Conservation (phyloP, 257 asterid genomes). For the Apocynum venetum region DNA sequence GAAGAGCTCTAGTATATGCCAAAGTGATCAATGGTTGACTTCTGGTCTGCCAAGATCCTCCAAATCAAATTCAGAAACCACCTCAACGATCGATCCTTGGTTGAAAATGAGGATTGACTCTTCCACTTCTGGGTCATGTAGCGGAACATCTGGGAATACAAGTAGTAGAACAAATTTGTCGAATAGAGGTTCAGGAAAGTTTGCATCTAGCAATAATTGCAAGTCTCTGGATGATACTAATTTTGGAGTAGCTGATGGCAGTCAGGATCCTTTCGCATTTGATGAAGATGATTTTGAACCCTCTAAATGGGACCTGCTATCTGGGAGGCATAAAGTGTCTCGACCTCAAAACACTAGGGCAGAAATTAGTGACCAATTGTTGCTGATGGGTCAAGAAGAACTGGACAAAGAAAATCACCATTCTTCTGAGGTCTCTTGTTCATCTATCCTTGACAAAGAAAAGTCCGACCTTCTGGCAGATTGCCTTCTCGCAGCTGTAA, state of each 20-base stretch:
- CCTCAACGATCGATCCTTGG: slow-evolving; percentile 39
- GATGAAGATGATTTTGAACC: slow-evolving; percentile 58
- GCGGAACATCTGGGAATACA: slow-evolving; percentile 41
- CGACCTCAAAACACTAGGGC: slow-evolving; percentile 32
- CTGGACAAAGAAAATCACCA: slow-evolving; percentile 25
- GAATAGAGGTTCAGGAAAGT: slow-evolving; percentile 26
- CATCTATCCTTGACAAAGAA: slow-evolving; percentile 37
- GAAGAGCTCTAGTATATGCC: slow-evolving; percentile 35
- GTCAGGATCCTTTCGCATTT: slow-evolving; percentile 82
- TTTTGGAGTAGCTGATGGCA: slow-evolving; percentile 36
- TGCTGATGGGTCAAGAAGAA: slow-evolving; percentile 43
- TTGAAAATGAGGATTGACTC: slow-evolving; percentile 55
- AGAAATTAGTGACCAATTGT: slow-evolving; percentile 13
- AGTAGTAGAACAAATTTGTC: slow-evolving; percentile 22
- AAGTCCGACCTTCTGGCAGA: slow-evolving; percentile 56
- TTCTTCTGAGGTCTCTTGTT: slow-evolving; percentile 47
- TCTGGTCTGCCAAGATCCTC: slow-evolving; percentile 32
- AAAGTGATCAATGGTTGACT: slow-evolving; percentile 21
- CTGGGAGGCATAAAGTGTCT: slow-evolving; percentile 38
- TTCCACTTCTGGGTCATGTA: slow-evolving; percentile 49
- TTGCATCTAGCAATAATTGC: slow-evolving; percentile 25
- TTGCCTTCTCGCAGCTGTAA: slow-evolving; percentile 71
- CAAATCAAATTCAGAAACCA: slow-evolving; percentile 33
- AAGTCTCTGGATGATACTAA: slow-evolving; percentile 21
- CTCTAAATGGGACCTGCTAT: slow-evolving; percentile 74